Evolutionary conservation across 2,329 filamentous ascomycete species (phyloP), one percentile per base, ranked within the genome.

Genomic region (Aspergillus aculeatinus): DNA sequence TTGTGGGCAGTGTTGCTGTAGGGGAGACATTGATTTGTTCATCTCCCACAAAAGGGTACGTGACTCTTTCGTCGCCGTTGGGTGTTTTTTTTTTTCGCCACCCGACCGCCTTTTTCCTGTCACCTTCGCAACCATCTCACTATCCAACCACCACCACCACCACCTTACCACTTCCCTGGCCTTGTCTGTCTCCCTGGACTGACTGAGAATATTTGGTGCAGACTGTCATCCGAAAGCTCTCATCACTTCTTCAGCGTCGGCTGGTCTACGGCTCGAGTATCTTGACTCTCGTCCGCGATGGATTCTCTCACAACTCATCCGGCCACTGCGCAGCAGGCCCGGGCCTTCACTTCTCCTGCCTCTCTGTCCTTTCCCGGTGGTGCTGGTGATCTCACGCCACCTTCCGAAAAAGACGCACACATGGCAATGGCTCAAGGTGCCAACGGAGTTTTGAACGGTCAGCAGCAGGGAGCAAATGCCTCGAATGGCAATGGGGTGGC

Each of bases 21-120:
- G 91, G 92, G 90, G 92, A 96, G 89, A 92, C 92, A 96, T 96
- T 96, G 79, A 89, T 77, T 96, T 96, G 92, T 96, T 92, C 82
- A 90, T 96, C 92, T 96, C 92, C 90, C 86, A 80, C 85, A 84
- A 77, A 85, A 76, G 83, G 53, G 81, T 83, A 83, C 77, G 80
- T 62, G 63, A 61, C 54, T 60, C 51, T 51, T 58, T 27, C 33
- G 12, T 51, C 51, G 39, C 49, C 39, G 60, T 61, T 66, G 62
- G 58, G 59, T 61, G 65, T 63, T 52, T 47, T 52, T 16, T 33
- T 55, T 27, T 23, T 54, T 42, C 49, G 33, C 33, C 33, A 35
- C 33, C 33, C 33, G 33, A 35, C 33, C 33, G 33, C 57, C 49
- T 52, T n/a, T 33, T 55, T 27, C 19, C 48, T 49, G 31, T 53